phyloP scores from a whole-genome alignment of 164 flowering plant genomes.

The Sextonia rubra region DNA sequence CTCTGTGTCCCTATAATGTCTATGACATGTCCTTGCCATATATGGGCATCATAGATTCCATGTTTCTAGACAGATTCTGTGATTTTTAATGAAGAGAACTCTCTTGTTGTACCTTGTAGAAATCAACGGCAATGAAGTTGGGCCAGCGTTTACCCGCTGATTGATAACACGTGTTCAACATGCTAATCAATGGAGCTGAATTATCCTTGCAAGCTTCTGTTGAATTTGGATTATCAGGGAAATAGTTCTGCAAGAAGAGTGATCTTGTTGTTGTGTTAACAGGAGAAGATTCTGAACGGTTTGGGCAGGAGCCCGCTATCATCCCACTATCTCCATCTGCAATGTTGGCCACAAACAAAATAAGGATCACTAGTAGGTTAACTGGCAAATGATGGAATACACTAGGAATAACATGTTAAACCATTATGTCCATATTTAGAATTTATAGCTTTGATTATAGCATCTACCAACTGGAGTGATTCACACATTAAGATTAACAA shows the following conservation, averaged over 20 bases:
- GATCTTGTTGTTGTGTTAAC: constrained; percentile 60
- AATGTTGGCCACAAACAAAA: constrained; percentile 4
- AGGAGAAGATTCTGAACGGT: constrained; percentile 71
- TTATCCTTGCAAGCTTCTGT: constrained; percentile 56
- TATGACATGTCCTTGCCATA: too few species aligned
- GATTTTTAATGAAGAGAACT: too few species aligned
- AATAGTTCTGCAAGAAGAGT: constrained; percentile 62
- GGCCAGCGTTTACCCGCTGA: constrained; percentile 83
- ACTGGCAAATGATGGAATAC: background rate
- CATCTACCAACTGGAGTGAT: too few species aligned
- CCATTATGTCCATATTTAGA: too few species aligned
- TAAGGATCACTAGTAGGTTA: background rate
- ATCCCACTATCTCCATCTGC: constrained; percentile 84
- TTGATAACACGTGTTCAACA: constrained; percentile 61
- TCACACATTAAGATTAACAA: too few species aligned
- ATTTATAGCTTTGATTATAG: too few species aligned
- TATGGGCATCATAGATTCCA: too few species aligned
- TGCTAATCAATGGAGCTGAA: constrained; percentile 59
- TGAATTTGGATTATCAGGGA: constrained; percentile 40
- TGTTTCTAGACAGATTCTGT: background rate
- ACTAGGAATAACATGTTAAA: too few species aligned
- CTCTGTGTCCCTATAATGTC: too few species aligned
- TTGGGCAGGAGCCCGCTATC: constrained; percentile 71
- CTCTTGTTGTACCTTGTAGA: constrained; percentile 52
- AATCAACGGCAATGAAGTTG: constrained; percentile 87